Evolutionary conservation across 306 rosid species (phyloP).

Genomic region (Fragaria nilgerrensis): DNA sequence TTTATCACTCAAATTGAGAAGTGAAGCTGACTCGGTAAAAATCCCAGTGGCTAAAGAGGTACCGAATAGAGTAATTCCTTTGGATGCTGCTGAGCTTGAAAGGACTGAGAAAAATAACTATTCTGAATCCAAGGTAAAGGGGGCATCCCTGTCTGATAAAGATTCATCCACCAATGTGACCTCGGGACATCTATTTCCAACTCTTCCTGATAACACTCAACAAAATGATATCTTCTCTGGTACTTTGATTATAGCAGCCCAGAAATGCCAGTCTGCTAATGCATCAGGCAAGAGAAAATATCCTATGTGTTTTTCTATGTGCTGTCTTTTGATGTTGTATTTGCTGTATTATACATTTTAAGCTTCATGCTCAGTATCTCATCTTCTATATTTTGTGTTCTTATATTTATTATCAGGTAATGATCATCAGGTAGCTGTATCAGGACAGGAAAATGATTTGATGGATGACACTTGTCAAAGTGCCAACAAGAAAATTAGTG

Average conservation of each 20-base stretch:
- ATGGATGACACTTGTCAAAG: slow-evolving; percentile 18
- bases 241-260: slow-evolving; percentile 14
- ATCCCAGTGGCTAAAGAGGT: not conserved
- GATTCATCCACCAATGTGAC: slow-evolving; percentile 15
- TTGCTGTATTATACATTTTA: not conserved
- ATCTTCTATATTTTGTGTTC: slow-evolving; percentile 6
- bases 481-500: slow-evolving; percentile 5
- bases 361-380: slow-evolving; percentile 15
- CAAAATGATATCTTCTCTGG: slow-evolving; percentile 16
- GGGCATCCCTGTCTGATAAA: slow-evolving; percentile 4
- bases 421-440: slow-evolving; percentile 21
- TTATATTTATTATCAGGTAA: slow-evolving; percentile 32
- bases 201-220: slow-evolving; percentile 15
- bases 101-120: slow-evolving; percentile 19
- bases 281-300: slow-evolving; percentile 31
- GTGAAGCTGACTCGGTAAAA: slow-evolving; percentile 12
- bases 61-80: slow-evolving; percentile 20
- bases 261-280: slow-evolving; percentile 27
- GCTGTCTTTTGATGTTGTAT: not conserved
- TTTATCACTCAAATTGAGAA: slow-evolving; percentile 11
- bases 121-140: slow-evolving; percentile 22
- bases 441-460: slow-evolving; percentile 14
- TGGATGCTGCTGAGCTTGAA: slow-evolving; percentile 26
- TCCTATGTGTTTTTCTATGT: slow-evolving; percentile 8
- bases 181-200: slow-evolving; percentile 15